These are phyloP conservation scores for Kalmanozyma brasiliensis DNA, from an alignment of 1,284 basidiomycete genomes.

Conservation along the genomic window DNA sequence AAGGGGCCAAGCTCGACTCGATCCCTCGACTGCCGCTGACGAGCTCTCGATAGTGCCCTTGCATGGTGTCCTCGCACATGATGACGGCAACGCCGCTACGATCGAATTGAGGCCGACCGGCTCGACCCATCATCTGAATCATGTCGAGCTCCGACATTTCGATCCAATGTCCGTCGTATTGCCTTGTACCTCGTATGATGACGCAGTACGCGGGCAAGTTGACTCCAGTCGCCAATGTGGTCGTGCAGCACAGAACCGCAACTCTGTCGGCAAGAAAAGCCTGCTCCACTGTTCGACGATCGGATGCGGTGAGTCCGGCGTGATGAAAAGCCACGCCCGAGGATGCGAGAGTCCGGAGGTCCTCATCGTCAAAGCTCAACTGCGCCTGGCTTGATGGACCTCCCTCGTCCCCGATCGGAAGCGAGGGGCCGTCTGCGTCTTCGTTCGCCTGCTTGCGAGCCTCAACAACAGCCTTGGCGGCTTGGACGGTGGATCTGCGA, in stretches of 20 bases:
- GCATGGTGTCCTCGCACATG: slow-evolving; percentile 55
- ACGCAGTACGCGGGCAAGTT: slow-evolving; percentile 73
- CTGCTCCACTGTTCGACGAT: slow-evolving; percentile 78
- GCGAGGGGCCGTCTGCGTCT: slow-evolving; percentile 19
- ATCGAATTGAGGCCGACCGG: slow-evolving; percentile 95
- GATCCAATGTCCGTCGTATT: slow-evolving; percentile 50
- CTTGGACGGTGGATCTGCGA: slow-evolving; percentile 71
- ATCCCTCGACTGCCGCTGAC: slow-evolving; percentile 46
- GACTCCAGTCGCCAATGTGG: slow-evolving; percentile 86
- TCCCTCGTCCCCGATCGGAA: slow-evolving; percentile 8
- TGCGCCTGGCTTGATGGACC: slow-evolving; percentile 6
- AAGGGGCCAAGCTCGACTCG: slow-evolving; percentile 49
- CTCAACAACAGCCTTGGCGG: slow-evolving; percentile 80
- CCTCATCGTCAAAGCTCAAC: slow-evolving; percentile 42
- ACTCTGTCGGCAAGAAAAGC: slow-evolving; percentile 76
- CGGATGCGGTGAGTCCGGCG: slow-evolving; percentile 80
- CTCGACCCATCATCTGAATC: slow-evolving; percentile 74
- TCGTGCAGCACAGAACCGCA: slow-evolving; percentile 46
- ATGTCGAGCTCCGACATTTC: slow-evolving; percentile 58
- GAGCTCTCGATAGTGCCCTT: slow-evolving; percentile 49
- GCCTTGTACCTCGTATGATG: slow-evolving; percentile 59
- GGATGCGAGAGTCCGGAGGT: slow-evolving; percentile 31
- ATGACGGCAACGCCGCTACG: slow-evolving; percentile 61
- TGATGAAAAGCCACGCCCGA: slow-evolving; percentile 85
- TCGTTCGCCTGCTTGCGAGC: slow-evolving; percentile 70